Evolutionary conservation across 805 yeast species (phyloP).

Genomic region (Ogataea sp.): DNA sequence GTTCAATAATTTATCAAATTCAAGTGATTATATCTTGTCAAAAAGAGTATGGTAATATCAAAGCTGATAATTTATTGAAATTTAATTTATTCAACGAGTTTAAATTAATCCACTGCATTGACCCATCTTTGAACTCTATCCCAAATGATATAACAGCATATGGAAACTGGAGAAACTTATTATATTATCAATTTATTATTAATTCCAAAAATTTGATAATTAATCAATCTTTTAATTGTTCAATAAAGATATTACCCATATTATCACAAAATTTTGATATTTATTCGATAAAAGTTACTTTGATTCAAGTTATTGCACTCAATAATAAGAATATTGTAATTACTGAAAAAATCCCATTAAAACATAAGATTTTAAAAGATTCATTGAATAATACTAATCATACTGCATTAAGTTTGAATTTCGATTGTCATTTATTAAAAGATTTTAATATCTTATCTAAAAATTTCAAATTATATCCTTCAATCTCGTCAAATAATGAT

Average conservation of each 20-base stretch:
- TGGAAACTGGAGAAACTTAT: conserved; percentile 25
- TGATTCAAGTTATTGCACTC: conserved; percentile 17
- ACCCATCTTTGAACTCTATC: background rate
- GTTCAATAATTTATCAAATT: conserved; percentile 11
- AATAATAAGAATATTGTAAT: background rate
- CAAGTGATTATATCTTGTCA: too few relatives aligned
- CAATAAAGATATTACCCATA: conserved; percentile 18
- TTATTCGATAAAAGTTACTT: conserved; percentile 12
- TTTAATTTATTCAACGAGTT: conserved; percentile 3
- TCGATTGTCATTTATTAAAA: conserved; percentile 4
- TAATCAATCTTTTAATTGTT: conserved; percentile 9
- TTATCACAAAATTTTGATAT: conserved; percentile 9
- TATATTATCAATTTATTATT: conserved; percentile 16
- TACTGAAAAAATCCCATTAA: conserved; percentile 12
- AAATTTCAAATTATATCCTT: conserved; percentile 11
- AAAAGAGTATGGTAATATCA: too few relatives aligned
- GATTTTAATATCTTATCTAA: background rate
- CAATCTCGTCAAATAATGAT: conserved; percentile 8
- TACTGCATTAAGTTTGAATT: conserved; percentile 2
- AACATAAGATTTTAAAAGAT: background rate
- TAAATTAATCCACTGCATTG: conserved; percentile 10
- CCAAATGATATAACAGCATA: conserved; percentile 12
- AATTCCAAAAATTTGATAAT: conserved; percentile 12
- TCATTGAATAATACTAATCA: conserved; percentile 1
- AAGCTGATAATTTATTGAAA: too few relatives aligned